phyloP scores from a whole-genome alignment of 2,329 filamentous ascomycete genomes.

The Cladophialophora exuberans region DNA sequence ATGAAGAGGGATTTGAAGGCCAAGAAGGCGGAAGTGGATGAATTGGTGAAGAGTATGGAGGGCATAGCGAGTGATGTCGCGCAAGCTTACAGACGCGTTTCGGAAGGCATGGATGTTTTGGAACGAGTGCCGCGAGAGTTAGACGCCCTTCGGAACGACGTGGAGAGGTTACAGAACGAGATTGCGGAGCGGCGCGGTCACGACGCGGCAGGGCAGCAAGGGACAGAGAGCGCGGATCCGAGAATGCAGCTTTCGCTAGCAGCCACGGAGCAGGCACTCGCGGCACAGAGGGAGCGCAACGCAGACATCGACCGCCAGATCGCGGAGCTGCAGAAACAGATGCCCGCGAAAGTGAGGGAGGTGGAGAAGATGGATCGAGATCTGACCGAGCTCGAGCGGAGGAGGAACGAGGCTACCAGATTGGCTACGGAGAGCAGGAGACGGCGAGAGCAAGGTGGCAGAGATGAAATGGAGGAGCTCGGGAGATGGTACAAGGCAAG shows the following conservation, averaged over 20 bases:
- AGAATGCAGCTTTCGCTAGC: slow-evolving; percentile 33
- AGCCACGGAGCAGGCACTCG: slow-evolving; percentile 44
- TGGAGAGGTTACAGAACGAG: slow-evolving; percentile 47
- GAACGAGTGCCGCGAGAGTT: slow-evolving; percentile 47
- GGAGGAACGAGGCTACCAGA: slow-evolving; percentile 47
- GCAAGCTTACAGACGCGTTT: slow-evolving; percentile 50
- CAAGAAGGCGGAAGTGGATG: slow-evolving; percentile 76
- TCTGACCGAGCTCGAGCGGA: slow-evolving; percentile 47
- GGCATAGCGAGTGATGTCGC: slow-evolving; percentile 68
- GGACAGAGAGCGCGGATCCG: slow-evolving; percentile 13
- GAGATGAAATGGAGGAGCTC: slow-evolving; percentile 50
- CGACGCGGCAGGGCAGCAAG: slow-evolving; percentile 1
- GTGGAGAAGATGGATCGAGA: slow-evolving; percentile 51
- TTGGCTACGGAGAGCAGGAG: slow-evolving; percentile 52
- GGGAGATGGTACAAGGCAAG: slow-evolving; percentile 50
- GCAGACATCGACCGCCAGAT: slow-evolving; percentile 47
- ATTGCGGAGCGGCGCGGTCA: slow-evolving; percentile 40
- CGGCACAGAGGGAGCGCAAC: slow-evolving; percentile 45
- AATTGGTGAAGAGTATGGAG: slow-evolving; percentile 74
- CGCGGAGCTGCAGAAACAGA: slow-evolving; percentile 46
- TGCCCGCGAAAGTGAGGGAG: slow-evolving; percentile 49
- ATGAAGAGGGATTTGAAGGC: slow-evolving; percentile 76
- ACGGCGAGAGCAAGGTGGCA: slow-evolving; percentile 49
- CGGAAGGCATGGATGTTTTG: slow-evolving; percentile 49
- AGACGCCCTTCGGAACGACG: slow-evolving; percentile 44